Evolutionary conservation across 2,329 filamentous ascomycete genomes (phyloP), one percentile per base, ranked within the genome.

Genomic region (Alternaria solani): DNA sequence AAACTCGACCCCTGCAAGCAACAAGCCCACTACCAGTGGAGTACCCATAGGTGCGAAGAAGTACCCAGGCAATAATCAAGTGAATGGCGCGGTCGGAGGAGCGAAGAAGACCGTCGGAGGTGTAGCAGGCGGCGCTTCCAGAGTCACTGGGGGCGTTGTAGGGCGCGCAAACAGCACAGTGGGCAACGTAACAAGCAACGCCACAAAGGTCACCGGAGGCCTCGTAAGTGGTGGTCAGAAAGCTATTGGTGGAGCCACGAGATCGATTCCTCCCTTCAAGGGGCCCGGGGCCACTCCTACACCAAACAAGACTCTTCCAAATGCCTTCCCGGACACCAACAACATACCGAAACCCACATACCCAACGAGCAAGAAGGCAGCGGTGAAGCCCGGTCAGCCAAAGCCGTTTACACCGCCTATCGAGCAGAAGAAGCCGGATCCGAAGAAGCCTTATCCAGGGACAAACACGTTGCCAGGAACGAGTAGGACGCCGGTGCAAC

Each of bases 11-110:
- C 76, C 76, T 14, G 71, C 75, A 12, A 64, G 66, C 4, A 68
- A 60, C 18, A 71, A 68, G 39, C 61, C 63, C 12, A 57, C 71
- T 4, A 63, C 57, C 3, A 59, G 59, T 2, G 64, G 57, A 18
- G 62, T 61, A 3, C 68, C 75, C 1, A 34, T 76, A 1, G 75
- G 74, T 1, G 66, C 66, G 25, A 78, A 74, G 46, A 78, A 76
- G 55, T 69, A 70, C 16, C 66, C 71, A 1, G 63, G 67, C 2
- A 64, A 55, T 2, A 72, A 66, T 36, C 68, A 67, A 28, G 63
- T 59, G n/a, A 59, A 51, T 16, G 63, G 59, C 0, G 59, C 57
- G 26, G 44, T 61, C 2, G 52, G 55, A 5, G 57, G 55, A n/a
- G 66, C 69, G 8, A 68, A 65, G 53, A 76, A 73, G 39, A 61